These are phyloP conservation scores for Clavispora santaluciae DNA, from an alignment of 805 yeast species.

Conservation along the genomic window DNA sequence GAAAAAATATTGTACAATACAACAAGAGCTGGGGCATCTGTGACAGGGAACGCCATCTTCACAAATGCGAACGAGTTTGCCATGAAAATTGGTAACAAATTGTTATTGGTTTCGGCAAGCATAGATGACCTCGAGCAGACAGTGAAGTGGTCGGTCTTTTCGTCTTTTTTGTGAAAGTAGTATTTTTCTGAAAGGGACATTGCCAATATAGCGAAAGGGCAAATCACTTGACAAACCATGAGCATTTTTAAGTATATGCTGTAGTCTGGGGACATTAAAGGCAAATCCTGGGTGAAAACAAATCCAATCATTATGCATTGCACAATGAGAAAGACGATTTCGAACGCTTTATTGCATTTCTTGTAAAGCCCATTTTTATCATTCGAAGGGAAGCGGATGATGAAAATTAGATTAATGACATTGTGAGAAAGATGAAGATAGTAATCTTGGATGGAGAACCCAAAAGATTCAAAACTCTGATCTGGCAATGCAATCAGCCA, in stretches of 20 bases:
- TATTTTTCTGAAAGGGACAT: constrained; percentile 10
- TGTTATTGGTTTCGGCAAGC: constrained; percentile 27
- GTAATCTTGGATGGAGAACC: constrained; percentile 3
- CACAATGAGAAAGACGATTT: constrained; percentile 17
- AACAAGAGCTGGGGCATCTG: constrained; percentile 4
- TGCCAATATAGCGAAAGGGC: constrained; percentile 18
- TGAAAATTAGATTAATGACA: constrained; percentile 24
- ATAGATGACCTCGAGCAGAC: constrained; percentile 3
- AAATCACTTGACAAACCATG: constrained; percentile 16
- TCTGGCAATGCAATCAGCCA: not conserved
- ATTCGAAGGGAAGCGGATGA: constrained; percentile 20
- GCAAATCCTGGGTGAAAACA: constrained; percentile 5
- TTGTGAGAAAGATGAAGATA: constrained; percentile 21
- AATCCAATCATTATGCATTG: constrained; percentile 17
- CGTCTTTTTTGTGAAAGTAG: not conserved
- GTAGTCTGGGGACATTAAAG: constrained; percentile 7
- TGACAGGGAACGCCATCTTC: constrained; percentile 18
- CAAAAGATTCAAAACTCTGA: not conserved
- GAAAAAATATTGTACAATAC: constrained; percentile 17
- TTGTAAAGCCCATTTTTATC: constrained; percentile 6
- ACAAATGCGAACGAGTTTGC: constrained; percentile 30
- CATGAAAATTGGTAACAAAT: constrained; percentile 31
- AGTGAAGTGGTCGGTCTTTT: constrained; percentile 1
- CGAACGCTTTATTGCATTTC: constrained; percentile 5
- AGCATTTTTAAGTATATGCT: constrained; percentile 10